phyloP scores from a whole-genome alignment of 768 basidiomycete species.

The Tulasnella sp. region DNA sequence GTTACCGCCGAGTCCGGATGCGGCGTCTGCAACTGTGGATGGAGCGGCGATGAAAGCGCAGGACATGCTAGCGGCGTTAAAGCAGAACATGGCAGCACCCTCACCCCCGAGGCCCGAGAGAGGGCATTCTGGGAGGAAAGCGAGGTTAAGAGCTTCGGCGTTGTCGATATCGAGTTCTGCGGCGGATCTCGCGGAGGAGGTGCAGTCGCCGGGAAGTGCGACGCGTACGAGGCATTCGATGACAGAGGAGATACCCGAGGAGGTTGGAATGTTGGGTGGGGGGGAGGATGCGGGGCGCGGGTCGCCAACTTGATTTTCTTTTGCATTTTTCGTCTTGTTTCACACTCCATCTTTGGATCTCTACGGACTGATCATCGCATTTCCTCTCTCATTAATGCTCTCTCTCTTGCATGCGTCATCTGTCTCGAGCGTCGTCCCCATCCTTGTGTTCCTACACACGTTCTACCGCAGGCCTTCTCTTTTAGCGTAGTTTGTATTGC shows the following conservation, averaged over 20 bases:
- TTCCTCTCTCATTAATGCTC: too few species aligned
- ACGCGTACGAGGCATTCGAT: neutral
- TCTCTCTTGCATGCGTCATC: too few species aligned
- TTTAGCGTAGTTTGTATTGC: too few species aligned
- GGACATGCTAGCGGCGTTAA: constrained; percentile 64
- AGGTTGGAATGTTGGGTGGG: too few species aligned
- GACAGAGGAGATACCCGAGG: neutral
- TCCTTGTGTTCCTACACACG: too few species aligned
- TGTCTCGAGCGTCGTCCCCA: too few species aligned
- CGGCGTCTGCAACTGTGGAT: constrained; percentile 24
- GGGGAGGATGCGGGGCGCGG: neutral
- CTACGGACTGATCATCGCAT: too few species aligned
- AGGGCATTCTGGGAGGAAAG: neutral
- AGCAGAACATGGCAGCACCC: constrained; percentile 47
- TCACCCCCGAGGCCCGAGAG: constrained; percentile 2
- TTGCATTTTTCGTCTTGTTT: neutral
- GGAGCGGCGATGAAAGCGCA: constrained; percentile 51
- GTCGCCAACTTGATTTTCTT: neutral
- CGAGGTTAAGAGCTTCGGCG: neutral
- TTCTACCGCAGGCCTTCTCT: too few species aligned
- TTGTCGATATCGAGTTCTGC: constrained; percentile 7
- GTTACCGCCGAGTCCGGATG: constrained; percentile 30
- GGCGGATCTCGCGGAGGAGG: neutral
- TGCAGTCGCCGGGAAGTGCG: constrained; percentile 7
- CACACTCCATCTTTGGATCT: neutral